phyloP scores from a whole-genome alignment of 768 basidiomycete genomes.

The Austroboletus eburneus region DNA sequence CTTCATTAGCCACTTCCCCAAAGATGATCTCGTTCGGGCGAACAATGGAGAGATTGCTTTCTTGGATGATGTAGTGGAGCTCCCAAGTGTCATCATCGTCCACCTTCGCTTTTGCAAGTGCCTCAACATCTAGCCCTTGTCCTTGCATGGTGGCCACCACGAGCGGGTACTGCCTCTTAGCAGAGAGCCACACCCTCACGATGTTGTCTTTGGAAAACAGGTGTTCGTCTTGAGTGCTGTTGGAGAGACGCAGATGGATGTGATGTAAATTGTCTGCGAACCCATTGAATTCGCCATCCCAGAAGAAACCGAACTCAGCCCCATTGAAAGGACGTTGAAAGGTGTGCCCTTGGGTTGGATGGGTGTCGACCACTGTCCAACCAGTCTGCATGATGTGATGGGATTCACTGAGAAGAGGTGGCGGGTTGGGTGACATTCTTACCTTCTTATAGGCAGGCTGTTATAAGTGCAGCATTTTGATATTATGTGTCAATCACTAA shows the following conservation, averaged over 20 bases:
- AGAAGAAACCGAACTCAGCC: slow-evolving; percentile 40
- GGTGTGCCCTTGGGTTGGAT: slow-evolving; percentile 6
- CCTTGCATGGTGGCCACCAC: slow-evolving; percentile 33
- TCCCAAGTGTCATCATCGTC: neutral
- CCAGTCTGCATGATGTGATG: no score
- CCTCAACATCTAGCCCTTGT: neutral
- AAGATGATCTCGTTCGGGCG: slow-evolving; percentile 40
- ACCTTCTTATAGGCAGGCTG: no score
- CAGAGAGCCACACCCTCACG: slow-evolving; percentile 38
- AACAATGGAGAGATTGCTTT: slow-evolving; percentile 31
- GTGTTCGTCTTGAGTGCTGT: slow-evolving; percentile 17
- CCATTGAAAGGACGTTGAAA: slow-evolving; percentile 38
- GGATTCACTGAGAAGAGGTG: no score
- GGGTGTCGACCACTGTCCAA: no score
- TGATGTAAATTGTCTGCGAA: slow-evolving; percentile 43
- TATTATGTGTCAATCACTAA: no score
- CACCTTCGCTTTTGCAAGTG: neutral
- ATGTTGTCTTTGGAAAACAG: slow-evolving; percentile 34
- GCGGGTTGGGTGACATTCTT: no score
- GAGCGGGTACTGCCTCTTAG: slow-evolving; percentile 50
- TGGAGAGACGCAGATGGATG: slow-evolving; percentile 25
- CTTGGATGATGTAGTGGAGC: slow-evolving; percentile 38
- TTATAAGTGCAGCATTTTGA: no score
- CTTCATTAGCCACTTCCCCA: slow-evolving; percentile 26
- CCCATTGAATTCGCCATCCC: slow-evolving; percentile 38